phyloP scores from a whole-genome alignment of 2,329 filamentous ascomycete species.

The Apiospora sp. region DNA sequence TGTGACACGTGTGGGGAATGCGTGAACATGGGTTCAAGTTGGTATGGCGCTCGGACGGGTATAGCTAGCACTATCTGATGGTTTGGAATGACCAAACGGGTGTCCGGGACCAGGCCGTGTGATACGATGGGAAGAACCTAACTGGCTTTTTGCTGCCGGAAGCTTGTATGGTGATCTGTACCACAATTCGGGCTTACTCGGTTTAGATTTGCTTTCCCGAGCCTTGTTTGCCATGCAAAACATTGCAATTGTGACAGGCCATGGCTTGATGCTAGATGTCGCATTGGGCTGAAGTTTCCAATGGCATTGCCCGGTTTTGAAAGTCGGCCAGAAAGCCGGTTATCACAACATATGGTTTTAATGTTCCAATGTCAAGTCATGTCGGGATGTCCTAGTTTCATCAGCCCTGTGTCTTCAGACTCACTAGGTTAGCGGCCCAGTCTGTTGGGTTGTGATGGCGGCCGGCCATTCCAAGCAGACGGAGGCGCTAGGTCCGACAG shows the following conservation, averaged over 20 bases:
- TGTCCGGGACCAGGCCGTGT: neutral
- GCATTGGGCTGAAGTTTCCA: neutral
- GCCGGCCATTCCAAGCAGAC: neutral
- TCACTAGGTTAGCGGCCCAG: neutral
- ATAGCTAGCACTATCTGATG: neutral
- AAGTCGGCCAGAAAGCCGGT: neutral
- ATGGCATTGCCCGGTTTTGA: neutral
- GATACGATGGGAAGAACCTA: neutral
- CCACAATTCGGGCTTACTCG: neutral
- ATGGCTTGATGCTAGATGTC: neutral
- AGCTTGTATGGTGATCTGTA: constrained; percentile 10
- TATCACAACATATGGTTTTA: neutral
- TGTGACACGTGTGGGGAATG: neutral
- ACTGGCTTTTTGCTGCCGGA: neutral
- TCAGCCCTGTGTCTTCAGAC: neutral
- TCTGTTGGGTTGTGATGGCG: neutral
- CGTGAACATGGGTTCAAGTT: neutral
- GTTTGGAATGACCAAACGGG: neutral
- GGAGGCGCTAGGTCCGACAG: neutral
- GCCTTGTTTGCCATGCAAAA: neutral
- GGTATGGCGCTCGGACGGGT: neutral
- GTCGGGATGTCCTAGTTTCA: neutral
- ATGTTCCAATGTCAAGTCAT: neutral
- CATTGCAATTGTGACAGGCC: neutral
- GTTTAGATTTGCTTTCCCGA: neutral